Evolutionary conservation across 768 basidiomycete species (phyloP).

Genomic region (Mycena olivaceomarginata): DNA sequence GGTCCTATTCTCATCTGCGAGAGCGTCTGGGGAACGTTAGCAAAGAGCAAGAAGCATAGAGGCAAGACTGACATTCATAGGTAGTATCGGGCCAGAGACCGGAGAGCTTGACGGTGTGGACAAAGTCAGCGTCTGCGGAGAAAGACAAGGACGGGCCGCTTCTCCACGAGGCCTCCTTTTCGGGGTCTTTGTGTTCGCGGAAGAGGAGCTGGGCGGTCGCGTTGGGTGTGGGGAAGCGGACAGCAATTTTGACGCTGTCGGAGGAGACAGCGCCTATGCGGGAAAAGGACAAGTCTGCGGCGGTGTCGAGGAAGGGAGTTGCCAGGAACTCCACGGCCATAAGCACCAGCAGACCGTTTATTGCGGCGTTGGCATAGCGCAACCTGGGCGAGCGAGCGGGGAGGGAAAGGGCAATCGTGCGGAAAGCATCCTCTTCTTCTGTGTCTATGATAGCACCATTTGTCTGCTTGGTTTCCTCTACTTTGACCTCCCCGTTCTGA

Average conservation of each 20-base stretch:
- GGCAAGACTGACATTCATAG: slow-evolving; percentile 78
- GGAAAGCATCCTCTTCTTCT: slow-evolving; percentile 35
- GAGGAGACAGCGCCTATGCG: slow-evolving; percentile 84
- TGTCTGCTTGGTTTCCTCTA: not conserved
- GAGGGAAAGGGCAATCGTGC: slow-evolving; percentile 55
- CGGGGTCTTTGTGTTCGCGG: slow-evolving; percentile 58
- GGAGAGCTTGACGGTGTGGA: slow-evolving; percentile 68
- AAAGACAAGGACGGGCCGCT: slow-evolving; percentile 72
- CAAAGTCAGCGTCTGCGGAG: slow-evolving; percentile 72
- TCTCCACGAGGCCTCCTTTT: slow-evolving; percentile 64
- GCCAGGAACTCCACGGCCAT: slow-evolving; percentile 66
- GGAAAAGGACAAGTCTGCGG: slow-evolving; percentile 75
- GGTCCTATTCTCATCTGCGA: slow-evolving; percentile 63
- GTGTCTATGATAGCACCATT: not conserved
- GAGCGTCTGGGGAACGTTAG: slow-evolving; percentile 61
- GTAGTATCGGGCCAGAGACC: slow-evolving; percentile 81
- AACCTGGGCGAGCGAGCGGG: slow-evolving; percentile 49
- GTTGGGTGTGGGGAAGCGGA: slow-evolving; percentile 72
- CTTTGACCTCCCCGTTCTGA: not conserved
- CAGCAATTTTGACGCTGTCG: slow-evolving; percentile 76
- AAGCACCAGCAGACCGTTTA: slow-evolving; percentile 39
- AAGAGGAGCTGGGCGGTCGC: slow-evolving; percentile 65
- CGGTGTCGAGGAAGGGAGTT: slow-evolving; percentile 74
- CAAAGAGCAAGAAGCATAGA: slow-evolving; percentile 25
- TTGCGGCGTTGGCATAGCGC: slow-evolving; percentile 36